Evolutionary conservation across 2,329 filamentous ascomycete species (phyloP).

Genomic region (Pestalotiopsis sp.): DNA sequence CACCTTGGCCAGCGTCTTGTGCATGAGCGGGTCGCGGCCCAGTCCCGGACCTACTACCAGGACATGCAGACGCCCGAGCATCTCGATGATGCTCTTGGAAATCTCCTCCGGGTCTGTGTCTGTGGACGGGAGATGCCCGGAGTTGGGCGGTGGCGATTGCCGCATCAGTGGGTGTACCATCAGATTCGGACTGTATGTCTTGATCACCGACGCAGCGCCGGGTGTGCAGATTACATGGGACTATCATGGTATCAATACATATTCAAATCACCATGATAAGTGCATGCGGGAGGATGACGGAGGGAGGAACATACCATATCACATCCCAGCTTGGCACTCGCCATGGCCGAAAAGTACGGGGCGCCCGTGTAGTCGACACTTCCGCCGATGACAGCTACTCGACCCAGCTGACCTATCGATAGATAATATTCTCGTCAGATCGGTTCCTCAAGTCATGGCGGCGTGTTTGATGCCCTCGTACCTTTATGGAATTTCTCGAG

Average conservation of each 20-base stretch:
- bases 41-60: constrained; percentile 92
- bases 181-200: constrained; percentile 95
- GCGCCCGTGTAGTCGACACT: constrained; percentile 96
- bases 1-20: constrained; percentile 79
- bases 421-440: constrained; percentile 86
- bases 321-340: constrained; percentile 84
- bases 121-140: constrained; percentile 45
- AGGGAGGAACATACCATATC: constrained; percentile 69
- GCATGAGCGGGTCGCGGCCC: constrained; percentile 87
- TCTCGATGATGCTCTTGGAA: constrained; percentile 69
- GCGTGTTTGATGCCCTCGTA: constrained; percentile 35
- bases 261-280: neutral
- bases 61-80: constrained; percentile 87
- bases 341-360: constrained; percentile 97
- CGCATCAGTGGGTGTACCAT: constrained; percentile 98
- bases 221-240: constrained; percentile 96
- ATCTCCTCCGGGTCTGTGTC: constrained; percentile 63
- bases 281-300: neutral
- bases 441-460: constrained; percentile 46
- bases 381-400: constrained; percentile 91
- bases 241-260: constrained; percentile 41
- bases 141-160: constrained; percentile 55
- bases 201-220: constrained; percentile 84
- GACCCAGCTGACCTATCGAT: constrained; percentile 90
- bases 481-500: constrained; percentile 96